phyloP scores from a whole-genome alignment of 352 stramenopile species.

The Phytophthora parvispora region DNA sequence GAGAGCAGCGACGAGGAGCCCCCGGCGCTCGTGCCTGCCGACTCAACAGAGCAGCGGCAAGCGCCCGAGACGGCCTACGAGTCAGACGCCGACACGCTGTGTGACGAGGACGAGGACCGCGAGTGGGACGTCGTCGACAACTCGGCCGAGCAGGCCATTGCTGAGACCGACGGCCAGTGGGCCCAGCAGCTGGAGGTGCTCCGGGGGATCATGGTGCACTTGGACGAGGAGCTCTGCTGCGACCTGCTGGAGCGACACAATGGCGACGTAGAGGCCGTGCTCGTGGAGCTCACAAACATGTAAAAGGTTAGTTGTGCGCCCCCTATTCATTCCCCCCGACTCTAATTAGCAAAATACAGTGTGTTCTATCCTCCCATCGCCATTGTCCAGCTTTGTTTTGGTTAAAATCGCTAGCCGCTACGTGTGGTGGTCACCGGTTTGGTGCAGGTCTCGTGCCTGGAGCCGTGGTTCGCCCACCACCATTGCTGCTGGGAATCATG shows the following conservation, averaged over 20 bases:
- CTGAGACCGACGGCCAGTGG: slow-evolving; percentile 47
- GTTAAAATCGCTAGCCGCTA: background rate
- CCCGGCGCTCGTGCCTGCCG: slow-evolving; percentile 17
- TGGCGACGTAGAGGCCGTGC: slow-evolving; percentile 62
- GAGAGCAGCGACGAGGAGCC: slow-evolving; percentile 31
- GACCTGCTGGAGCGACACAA: slow-evolving; percentile 64
- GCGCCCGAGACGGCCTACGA: slow-evolving; percentile 39
- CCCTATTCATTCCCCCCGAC: background rate
- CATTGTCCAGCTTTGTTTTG: background rate
- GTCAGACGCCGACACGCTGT: slow-evolving; percentile 76
- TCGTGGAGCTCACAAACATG: slow-evolving; percentile 72
- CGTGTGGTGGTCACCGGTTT: slow-evolving; percentile 29
- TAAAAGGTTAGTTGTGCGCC: slow-evolving; percentile 36
- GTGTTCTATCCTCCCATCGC: slow-evolving; percentile 25
- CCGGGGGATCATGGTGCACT: slow-evolving; percentile 61
- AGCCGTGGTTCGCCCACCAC: slow-evolving; percentile 7
- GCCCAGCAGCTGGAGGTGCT: slow-evolving; percentile 53
- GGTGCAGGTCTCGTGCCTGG: slow-evolving; percentile 20
- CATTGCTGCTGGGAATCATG: slow-evolving; percentile 35
- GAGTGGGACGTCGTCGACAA: slow-evolving; percentile 64
- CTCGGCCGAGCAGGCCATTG: slow-evolving; percentile 38
- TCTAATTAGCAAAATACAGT: slow-evolving; percentile 37
- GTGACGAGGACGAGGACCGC: slow-evolving; percentile 60
- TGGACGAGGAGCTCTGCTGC: slow-evolving; percentile 53
- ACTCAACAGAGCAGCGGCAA: slow-evolving; percentile 17